Evolutionary conservation across 106 monocot species (phyloP).

Genomic region (Triglochin maritima): DNA sequence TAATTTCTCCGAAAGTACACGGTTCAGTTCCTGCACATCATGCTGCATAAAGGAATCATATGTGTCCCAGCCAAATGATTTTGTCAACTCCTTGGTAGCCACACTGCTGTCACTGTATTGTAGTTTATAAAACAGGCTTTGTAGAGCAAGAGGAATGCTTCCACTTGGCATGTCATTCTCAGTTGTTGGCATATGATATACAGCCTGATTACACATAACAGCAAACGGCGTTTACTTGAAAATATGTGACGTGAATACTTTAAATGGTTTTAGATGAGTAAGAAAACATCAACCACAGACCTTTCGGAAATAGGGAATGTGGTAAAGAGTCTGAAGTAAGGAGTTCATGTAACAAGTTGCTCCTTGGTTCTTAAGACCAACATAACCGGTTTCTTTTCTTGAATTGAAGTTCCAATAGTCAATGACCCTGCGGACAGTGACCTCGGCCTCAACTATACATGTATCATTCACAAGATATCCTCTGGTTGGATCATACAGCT

Average conservation of each 20-base stretch:
- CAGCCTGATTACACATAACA: conserved; percentile 31
- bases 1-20: conserved; percentile 79
- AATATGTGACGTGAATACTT: not conserved
- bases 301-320: conserved; percentile 97
- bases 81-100: conserved; percentile 90
- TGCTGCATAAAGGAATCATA: conserved; percentile 97
- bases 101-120: conserved; percentile 82
- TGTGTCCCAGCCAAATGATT: conserved; percentile 93
- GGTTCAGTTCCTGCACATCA: conserved; percentile 84
- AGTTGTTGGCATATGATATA: conserved; percentile 86
- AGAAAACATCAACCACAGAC: conserved; percentile 22
- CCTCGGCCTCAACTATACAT: conserved; percentile 86
- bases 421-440: conserved; percentile 74
- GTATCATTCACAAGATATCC: conserved; percentile 95
- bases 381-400: conserved; percentile 96
- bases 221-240: not conserved
- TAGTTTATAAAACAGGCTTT: conserved; percentile 82
- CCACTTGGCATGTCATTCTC: conserved; percentile 91
- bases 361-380: conserved; percentile 99
- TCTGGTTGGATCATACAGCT: conserved; percentile 79
- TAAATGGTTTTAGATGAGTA: not conserved
- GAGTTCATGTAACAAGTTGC: conserved; percentile 99
- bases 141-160: conserved; percentile 84
- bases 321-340: conserved; percentile 95
- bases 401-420: conserved; percentile 97